phyloP scores from a whole-genome alignment of 305 asterid species.

The Solanum hybrid region DNA sequence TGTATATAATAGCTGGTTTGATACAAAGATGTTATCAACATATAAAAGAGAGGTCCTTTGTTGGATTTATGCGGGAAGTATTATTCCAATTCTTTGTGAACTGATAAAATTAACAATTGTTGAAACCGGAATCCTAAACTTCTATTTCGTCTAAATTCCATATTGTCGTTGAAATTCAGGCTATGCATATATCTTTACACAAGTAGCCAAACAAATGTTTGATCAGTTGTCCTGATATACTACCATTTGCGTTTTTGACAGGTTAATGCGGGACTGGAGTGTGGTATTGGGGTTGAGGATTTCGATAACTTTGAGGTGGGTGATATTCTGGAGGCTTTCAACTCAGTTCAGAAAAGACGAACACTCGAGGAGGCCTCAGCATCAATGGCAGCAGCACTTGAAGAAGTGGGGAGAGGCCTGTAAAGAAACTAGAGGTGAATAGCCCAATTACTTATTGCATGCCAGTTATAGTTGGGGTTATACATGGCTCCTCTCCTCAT shows the following conservation, averaged over 20 bases:
- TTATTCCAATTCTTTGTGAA: neutral
- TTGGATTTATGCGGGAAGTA: neutral
- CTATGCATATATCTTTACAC: neutral
- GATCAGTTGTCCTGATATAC: neutral
- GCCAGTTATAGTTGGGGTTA: neutral
- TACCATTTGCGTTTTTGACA: slow-evolving; percentile 20
- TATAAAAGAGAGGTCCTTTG: neutral
- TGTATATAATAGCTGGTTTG: neutral
- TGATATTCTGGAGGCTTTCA: slow-evolving; percentile 72
- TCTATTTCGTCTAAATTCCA: neutral
- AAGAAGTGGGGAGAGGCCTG: slow-evolving; percentile 37
- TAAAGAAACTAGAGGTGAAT: slow-evolving; percentile 18
- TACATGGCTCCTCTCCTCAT: neutral
- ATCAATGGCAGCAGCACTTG: slow-evolving; percentile 76
- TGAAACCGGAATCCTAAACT: neutral
- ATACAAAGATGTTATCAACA: neutral
- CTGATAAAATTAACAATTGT: neutral
- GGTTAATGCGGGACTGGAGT: slow-evolving; percentile 93
- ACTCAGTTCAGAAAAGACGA: slow-evolving; percentile 68
- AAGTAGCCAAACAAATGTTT: neutral
- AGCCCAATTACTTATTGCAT: slow-evolving; percentile 13
- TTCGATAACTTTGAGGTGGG: slow-evolving; percentile 79
- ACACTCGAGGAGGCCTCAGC: slow-evolving; percentile 98
- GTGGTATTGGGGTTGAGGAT: slow-evolving; percentile 76
- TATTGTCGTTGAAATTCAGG: neutral